phyloP scores from a whole-genome alignment of 2,329 filamentous ascomycete species.

The Monosporascus cannonballus region DNA sequence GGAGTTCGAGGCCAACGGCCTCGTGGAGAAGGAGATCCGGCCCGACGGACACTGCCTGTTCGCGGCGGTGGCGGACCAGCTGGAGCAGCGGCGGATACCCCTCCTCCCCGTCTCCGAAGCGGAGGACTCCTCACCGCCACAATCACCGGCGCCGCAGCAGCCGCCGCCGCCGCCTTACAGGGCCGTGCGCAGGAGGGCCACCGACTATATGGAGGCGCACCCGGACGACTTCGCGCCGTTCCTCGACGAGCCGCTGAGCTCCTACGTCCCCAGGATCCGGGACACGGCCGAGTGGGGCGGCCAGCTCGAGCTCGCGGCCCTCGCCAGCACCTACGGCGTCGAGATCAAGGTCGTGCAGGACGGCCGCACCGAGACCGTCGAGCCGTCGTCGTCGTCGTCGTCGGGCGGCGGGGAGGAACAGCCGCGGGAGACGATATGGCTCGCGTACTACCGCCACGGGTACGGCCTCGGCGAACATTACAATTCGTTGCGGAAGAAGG shows the following conservation, averaged over 20 bases:
- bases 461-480: constrained; percentile 97
- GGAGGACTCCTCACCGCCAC: not conserved
- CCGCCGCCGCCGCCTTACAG: constrained; percentile 49
- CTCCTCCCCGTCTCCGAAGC: constrained; percentile 24
- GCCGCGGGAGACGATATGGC: constrained; percentile 60
- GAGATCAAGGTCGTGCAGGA: constrained; percentile 83
- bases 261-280: constrained; percentile 69
- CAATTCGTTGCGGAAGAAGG: constrained; percentile 66
- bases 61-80: constrained; percentile 81
- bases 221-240: constrained; percentile 80
- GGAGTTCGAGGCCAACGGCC: constrained; percentile 55
- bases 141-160: not conserved
- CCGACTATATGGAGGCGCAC: constrained; percentile 69
- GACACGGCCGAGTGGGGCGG: constrained; percentile 96
- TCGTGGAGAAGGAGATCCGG: constrained; percentile 72
- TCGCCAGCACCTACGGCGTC: constrained; percentile 74
- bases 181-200: constrained; percentile 62
- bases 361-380: constrained; percentile 71
- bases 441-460: constrained; percentile 91
- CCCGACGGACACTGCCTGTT: constrained; percentile 96
- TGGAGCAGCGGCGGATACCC: constrained; percentile 47
- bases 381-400: constrained; percentile 37
- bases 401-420: constrained; percentile 34
- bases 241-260: constrained; percentile 70
- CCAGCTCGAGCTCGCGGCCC: constrained; percentile 79